Conservation (phyloP, 371 early-diverging fungal genomes). For the Lichtheimia ramosa region DNA sequence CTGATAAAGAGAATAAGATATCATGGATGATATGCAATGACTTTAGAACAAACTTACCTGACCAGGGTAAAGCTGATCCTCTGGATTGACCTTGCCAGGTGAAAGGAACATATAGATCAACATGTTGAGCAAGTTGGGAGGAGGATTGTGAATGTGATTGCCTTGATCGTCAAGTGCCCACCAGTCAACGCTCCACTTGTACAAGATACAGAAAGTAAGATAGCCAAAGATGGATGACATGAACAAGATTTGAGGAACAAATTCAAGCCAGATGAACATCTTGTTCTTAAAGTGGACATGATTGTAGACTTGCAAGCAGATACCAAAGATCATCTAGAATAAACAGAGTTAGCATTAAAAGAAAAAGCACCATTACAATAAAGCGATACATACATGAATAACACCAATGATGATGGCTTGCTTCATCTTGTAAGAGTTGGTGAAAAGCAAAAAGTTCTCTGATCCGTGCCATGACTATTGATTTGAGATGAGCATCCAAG, state of each 20-base stretch:
- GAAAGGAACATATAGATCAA: slow-evolving; percentile 99
- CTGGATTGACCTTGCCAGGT: slow-evolving; percentile 85
- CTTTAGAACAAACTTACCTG: slow-evolving; percentile 58
- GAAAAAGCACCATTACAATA: not conserved
- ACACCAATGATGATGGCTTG: slow-evolving; percentile 98
- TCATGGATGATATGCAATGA: not conserved
- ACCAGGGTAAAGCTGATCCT: slow-evolving; percentile 80
- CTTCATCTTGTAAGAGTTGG: slow-evolving; percentile 99
- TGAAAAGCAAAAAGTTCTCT: slow-evolving; percentile 91
- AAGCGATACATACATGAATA: slow-evolving; percentile 68
- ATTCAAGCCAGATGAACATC: slow-evolving; percentile 82
- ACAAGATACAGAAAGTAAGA: slow-evolving; percentile 88
- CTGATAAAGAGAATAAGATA: slow-evolving; percentile 31
- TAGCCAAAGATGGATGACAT: slow-evolving; percentile 97
- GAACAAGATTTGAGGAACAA: slow-evolving; percentile 95
- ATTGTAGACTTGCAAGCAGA: slow-evolving; percentile 91
- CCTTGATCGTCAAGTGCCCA: slow-evolving; percentile 69
- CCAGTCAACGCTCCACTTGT: slow-evolving; percentile 98
- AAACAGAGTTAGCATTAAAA: not conserved
- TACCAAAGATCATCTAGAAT: slow-evolving; percentile 90
- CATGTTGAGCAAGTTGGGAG: slow-evolving; percentile 97
- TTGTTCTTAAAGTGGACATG: slow-evolving; percentile 84
- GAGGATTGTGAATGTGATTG: slow-evolving; percentile 65
- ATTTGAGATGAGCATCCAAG: slow-evolving; percentile 6
- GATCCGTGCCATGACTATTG: slow-evolving; percentile 91